phyloP scores from a whole-genome alignment of 805 yeast genomes.

The Ogataea philodendri region DNA sequence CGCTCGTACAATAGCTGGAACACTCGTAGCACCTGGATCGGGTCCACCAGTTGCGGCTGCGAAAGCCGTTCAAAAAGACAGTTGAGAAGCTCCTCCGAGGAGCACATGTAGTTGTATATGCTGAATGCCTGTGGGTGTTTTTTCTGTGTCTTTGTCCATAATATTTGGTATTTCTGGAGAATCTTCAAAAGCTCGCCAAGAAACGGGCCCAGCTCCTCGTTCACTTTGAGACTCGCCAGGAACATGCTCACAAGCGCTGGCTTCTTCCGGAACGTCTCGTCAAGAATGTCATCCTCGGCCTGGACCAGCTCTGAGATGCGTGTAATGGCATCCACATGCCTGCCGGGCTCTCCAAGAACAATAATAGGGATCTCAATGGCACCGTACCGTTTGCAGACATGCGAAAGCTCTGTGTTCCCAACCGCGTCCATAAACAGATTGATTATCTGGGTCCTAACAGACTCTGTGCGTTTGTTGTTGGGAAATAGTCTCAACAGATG shows the following conservation, averaged over 20 bases:
- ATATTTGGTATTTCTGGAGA: slow-evolving; percentile 7
- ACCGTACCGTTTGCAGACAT: slow-evolving; percentile 13
- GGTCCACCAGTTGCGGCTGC: slow-evolving; percentile 17
- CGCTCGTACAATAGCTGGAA: slow-evolving; percentile 15
- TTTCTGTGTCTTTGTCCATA: slow-evolving; percentile 4
- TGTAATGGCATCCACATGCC: slow-evolving; percentile 11
- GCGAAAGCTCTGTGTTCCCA: slow-evolving; percentile 10
- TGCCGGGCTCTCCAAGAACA: slow-evolving; percentile 14
- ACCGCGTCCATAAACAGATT: slow-evolving; percentile 18
- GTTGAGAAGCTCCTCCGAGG: slow-evolving; percentile 20
- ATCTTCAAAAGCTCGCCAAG: slow-evolving; percentile 13
- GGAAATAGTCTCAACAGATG: slow-evolving; percentile 12
- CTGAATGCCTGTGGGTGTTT: slow-evolving; percentile 12
- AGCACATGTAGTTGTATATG: slow-evolving; percentile 19
- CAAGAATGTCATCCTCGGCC: slow-evolving; percentile 17
- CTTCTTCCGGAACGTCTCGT: slow-evolving; percentile 15
- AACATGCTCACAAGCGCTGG: slow-evolving; percentile 14
- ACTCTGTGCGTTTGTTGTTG: slow-evolving; percentile 6
- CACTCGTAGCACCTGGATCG: slow-evolving; percentile 12
- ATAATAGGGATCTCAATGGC: slow-evolving; percentile 20
- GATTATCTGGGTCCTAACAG: slow-evolving; percentile 13
- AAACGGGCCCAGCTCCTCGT: slow-evolving; percentile 13
- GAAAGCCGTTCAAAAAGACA: slow-evolving; percentile 12
- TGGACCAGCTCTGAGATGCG: slow-evolving; percentile 11
- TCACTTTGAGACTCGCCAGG: slow-evolving; percentile 14